phyloP scores from a whole-genome alignment of 768 basidiomycete genomes.

The Ephemerocybe angulata region DNA sequence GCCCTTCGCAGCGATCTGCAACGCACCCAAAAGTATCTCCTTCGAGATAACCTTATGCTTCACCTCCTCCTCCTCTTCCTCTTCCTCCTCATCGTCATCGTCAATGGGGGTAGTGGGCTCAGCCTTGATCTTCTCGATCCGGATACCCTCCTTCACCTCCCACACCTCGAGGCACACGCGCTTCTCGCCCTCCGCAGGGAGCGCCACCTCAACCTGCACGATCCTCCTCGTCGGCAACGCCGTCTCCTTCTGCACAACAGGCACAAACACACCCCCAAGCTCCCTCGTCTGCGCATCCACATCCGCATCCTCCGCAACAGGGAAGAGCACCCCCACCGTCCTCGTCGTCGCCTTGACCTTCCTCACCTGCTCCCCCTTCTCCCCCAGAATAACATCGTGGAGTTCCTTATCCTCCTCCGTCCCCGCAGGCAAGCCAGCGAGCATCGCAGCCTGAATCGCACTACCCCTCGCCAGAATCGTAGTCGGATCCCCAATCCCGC shows the following conservation, averaged over 20 bases:
- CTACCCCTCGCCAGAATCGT: constrained; percentile 75
- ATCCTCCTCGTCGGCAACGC: constrained; percentile 64
- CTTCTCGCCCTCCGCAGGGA: constrained; percentile 35
- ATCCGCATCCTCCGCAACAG: constrained; percentile 31
- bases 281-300: constrained; percentile 25
- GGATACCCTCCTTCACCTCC: constrained; percentile 70
- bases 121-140: constrained; percentile 52
- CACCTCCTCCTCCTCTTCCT: constrained; percentile 59
- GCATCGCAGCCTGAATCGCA: constrained; percentile 66
- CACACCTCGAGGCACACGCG: constrained; percentile 68
- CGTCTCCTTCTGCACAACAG: constrained; percentile 67
- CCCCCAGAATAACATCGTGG: constrained; percentile 43
- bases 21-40: constrained; percentile 44
- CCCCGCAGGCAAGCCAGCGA: constrained; percentile 41
- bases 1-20: constrained; percentile 40
- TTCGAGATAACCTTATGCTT: constrained; percentile 61
- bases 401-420: constrained; percentile 50
- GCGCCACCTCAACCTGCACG: constrained; percentile 54
- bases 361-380: constrained; percentile 23
- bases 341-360: constrained; percentile 53
- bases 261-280: constrained; percentile 63
- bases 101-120: constrained; percentile 45
- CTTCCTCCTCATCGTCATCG: constrained; percentile 53
- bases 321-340: constrained; percentile 67
- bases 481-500: constrained; percentile 73